Evolutionary conservation across 164 flowering plant species (phyloP).

Genomic region (Cinnamomum chago): DNA sequence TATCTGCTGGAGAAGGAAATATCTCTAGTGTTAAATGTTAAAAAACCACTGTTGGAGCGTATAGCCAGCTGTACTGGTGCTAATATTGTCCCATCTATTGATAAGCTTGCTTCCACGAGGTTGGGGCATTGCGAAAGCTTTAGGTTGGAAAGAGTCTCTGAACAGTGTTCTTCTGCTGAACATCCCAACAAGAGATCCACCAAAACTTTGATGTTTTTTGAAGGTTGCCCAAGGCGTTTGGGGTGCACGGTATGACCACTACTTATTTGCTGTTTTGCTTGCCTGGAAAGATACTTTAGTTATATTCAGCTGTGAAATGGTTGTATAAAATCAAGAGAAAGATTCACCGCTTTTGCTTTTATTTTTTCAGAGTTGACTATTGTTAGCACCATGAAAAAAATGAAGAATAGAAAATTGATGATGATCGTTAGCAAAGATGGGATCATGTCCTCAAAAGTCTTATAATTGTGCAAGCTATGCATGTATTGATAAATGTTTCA

Average conservation of each 20-base stretch:
- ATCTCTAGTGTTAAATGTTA: slow-evolving; percentile 88
- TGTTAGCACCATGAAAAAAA: not conserved
- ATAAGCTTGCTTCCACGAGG: slow-evolving; percentile 51
- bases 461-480: not conserved
- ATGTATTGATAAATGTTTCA: not conserved
- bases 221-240: slow-evolving; percentile 92
- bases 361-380: not conserved
- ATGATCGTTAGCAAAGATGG: not conserved
- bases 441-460: not conserved
- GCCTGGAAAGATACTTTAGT: not conserved
- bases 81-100: slow-evolving; percentile 65
- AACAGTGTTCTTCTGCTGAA: slow-evolving; percentile 46
- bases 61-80: slow-evolving; percentile 95
- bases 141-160: slow-evolving; percentile 61
- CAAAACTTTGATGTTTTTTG: slow-evolving; percentile 91
- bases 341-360: not conserved
- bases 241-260: slow-evolving; percentile 88
- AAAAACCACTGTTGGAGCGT: slow-evolving; percentile 75
- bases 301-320: not conserved
- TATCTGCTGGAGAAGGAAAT: slow-evolving; percentile 86
- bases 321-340: not conserved
- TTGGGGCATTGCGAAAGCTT: slow-evolving; percentile 91
- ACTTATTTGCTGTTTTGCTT: not conserved
- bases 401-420: no score
- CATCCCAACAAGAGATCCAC: slow-evolving; percentile 62